Evolutionary conservation across 192 early-diverging fungal species (phyloP), one percentile per base, ranked within the genome.

Genomic region (Podila clonocystis): DNA sequence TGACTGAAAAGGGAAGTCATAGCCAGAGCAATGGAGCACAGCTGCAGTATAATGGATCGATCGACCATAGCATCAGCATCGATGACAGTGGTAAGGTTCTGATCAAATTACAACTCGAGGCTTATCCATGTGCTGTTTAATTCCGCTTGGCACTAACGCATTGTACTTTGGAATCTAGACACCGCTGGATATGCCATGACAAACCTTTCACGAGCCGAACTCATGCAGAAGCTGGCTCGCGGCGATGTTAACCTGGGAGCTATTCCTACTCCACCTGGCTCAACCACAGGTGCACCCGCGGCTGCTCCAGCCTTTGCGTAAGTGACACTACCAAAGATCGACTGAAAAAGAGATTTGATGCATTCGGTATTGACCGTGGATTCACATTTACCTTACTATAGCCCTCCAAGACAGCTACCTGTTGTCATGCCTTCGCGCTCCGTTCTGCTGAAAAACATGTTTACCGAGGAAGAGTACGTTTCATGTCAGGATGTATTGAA

Each of bases 401-500:
- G 75, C 29, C 85, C 79, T 45, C 75, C 82, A 59, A 82, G 84
- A 52, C 67, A 83, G 57, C 75, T 89, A 34, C 89, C 88, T 22
- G 79, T 82, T 55, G 83, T 85, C n/a, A 80, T 85, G 63, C 85
- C 87, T 26, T 89, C 93, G 15, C 88, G 90, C 31, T 89, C 89
- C 45, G 84, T 96, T 2, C 74, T 95, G 55, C 78, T 96, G 67
- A 94, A 92, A 48, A 95, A 96, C 68, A 95, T 95, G 95, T 96
- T 96, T 75, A 90, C 94, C 38, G 93, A 94, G 45, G 85, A 84
- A 67, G 93, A 94, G 91, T 94, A 90, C 76, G 90, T 87, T 24
- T 69, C 22, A 28, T 22, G 12, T 63, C 5, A 9, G 2, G 30
- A 19, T 52, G 5, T 60, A 6, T n/a, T 24, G 3, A 31, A 9